Evolutionary conservation across 1,284 basidiomycete genomes (phyloP).

Genomic region (Ganoderma multipileum): DNA sequence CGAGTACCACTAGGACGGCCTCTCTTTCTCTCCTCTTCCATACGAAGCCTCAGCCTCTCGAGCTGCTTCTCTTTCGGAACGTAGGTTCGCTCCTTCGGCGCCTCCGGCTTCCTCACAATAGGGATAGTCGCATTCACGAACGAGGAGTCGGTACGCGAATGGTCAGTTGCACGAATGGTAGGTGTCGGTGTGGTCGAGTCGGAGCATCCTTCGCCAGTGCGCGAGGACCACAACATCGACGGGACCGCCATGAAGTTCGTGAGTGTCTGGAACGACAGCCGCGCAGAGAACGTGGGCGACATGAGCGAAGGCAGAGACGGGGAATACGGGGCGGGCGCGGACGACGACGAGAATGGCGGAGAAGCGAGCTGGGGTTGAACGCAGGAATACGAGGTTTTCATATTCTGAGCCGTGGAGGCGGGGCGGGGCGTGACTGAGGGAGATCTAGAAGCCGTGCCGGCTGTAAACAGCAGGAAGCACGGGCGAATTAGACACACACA

Average conservation of each 20-base stretch:
- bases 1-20: constrained; percentile 19
- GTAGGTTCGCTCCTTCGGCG: constrained; percentile 45
- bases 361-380: constrained; percentile 4
- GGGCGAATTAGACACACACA: constrained; percentile 37
- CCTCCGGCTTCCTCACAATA: constrained; percentile 17
- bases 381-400: constrained; percentile 27
- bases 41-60: constrained; percentile 59
- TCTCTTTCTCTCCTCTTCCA: constrained; percentile 50
- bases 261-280: constrained; percentile 52
- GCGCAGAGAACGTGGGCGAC: constrained; percentile 59
- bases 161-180: constrained; percentile 30
- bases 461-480: constrained; percentile 28
- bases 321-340: constrained; percentile 29
- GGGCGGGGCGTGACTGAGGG: constrained; percentile 30
- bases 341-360: neutral
- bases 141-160: constrained; percentile 22
- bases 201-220: constrained; percentile 24
- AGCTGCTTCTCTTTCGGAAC: constrained; percentile 70
- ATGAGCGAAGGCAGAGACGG: constrained; percentile 48
- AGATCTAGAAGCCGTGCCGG: constrained; percentile 28
- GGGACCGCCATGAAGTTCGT: constrained; percentile 64
- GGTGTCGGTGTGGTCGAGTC: constrained; percentile 32
- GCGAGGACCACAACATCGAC: constrained; percentile 53
- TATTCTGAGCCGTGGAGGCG: constrained; percentile 31
- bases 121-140: constrained; percentile 29